Evolutionary conservation across 2,329 filamentous ascomycete species (phyloP), one percentile per base, ranked within the genome.

Genomic region (Aspergillus proliferans): DNA sequence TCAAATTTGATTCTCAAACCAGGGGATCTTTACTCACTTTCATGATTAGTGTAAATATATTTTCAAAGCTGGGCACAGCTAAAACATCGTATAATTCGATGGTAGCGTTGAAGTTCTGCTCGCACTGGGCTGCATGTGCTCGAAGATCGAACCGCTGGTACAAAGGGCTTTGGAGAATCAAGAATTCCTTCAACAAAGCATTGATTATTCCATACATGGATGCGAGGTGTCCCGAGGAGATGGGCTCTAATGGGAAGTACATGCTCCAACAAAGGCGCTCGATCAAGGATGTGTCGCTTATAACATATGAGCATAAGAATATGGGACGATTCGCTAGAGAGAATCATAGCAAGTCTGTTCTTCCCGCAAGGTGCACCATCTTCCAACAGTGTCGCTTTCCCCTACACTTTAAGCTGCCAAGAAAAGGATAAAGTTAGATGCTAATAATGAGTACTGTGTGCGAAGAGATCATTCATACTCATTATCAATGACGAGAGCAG

Each of bases 401-500:
- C 21, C 21, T 22, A 22, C 22, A 6, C 7, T 24, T 7, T 24
- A 24, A 10, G 86, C 92, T 97, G 14, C 14, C 8, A n/a, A 4
- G 6, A 6, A 9, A 12, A 6, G 4, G 7, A 4, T 36, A 6
- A 12, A 12, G 18, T 12, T 33, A 54, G 46, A 50, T 54, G 45
- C 41, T 47, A 33, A 40, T 12, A 45, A 14, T 36, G 14, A 19
- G 10, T 59, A 26, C 66, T 60, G 52, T 58, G 53, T 47, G 42
- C 50, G 50, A 54, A 53, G 46, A 43, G 52, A 60, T 64, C 61
- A 62, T 68, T 81, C 91, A 88, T 92, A 98, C 93, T 93, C 93
- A 97, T 98, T 98, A 91, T 98, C 93, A 81, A 98, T 97, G 79
- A 98, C 93, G 88, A 98, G 91, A 78, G 93, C 93, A 78, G 93